Base-by-base conservation (phyloP, 2,329 filamentous ascomycete genomes). In the Passalora sequoiae region DNA sequence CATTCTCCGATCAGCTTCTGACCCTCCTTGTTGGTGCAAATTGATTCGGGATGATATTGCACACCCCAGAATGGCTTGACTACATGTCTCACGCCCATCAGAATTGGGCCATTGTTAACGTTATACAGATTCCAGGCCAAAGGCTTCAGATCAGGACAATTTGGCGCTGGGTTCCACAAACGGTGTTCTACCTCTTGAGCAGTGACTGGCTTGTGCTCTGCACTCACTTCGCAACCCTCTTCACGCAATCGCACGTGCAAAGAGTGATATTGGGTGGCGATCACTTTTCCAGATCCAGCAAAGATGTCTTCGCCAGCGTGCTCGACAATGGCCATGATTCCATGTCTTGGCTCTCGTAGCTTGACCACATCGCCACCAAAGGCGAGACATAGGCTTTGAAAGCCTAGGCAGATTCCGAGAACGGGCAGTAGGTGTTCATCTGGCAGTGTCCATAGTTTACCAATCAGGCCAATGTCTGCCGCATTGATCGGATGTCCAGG, bases 11-110 rank as follows among this genome's bases (percentile, higher is more conserved):
- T 71, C 19, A 94, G 71, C 10, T 69, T 67, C 15, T 74, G 76
- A 1, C 84, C 82, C 47, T 76, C 75, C 3, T 72, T 67, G 28
- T 86, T 84, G 3, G 89, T 94, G 62, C 88, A 94, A 10, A 88
- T 78, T 0, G 87, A 94, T 64, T 96, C 89, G 0, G 89, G 89
- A 59, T 95, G 89, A 57, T 92, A 95, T 60, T 95, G 89, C 13
- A 95, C 73, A 0, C 85, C 89, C 82, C 85, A 94, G 51, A 91
- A 85, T 0, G 89, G 89, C 52, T 80, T 82, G 1, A 51, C 60
- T 13, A 62, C 66, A 62, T 94, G 88, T 50, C 74, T 78, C 12
- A 83, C 79, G 0, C 77, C 86, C 86, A 94, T 94, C n/a, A 92
- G 65, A 3, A 89, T 71, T n/a, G 67, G 62, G 1, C 70, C 74